Evolutionary conservation across 495 filamentous ascomycete genomes (phyloP).

Genomic region (Cenococcum geophilum): DNA sequence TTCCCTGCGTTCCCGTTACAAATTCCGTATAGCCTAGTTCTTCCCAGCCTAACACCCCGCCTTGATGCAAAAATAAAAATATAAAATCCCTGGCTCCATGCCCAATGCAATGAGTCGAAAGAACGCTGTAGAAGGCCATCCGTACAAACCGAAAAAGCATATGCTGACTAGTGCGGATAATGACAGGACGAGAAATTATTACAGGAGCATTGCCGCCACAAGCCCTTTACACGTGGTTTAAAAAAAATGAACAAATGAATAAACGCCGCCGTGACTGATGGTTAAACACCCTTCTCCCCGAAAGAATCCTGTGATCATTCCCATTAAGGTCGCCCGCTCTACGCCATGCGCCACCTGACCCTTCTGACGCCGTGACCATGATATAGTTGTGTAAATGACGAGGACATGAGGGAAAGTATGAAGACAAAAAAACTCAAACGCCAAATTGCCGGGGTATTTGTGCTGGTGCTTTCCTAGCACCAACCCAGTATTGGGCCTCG

Average conservation of each 20-base stretch:
- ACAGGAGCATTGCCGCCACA: no score
- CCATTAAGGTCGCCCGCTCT: background rate
- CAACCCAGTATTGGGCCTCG: background rate
- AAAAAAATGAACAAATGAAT: background rate
- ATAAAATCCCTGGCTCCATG: background rate
- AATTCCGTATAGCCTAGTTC: background rate
- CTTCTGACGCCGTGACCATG: slow-evolving; percentile 4
- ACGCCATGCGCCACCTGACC: background rate
- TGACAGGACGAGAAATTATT: background rate
- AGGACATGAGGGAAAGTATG: background rate
- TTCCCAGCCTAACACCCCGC: slow-evolving; percentile 4
- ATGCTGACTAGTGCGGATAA: no score
- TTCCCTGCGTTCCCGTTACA: background rate
- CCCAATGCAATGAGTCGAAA: slow-evolving; percentile 7
- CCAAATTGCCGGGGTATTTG: slow-evolving; percentile 1
- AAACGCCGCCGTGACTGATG: background rate
- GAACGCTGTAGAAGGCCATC: background rate
- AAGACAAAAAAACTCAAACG: background rate
- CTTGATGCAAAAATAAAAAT: background rate
- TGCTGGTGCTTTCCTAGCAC: background rate
- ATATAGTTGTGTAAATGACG: background rate
- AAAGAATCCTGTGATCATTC: background rate
- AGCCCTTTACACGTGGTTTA: background rate
- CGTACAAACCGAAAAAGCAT: no score
- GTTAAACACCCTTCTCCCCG: no score